phyloP scores from a whole-genome alignment of 495 filamentous ascomycete species.

The Penicillium flavigenum region DNA sequence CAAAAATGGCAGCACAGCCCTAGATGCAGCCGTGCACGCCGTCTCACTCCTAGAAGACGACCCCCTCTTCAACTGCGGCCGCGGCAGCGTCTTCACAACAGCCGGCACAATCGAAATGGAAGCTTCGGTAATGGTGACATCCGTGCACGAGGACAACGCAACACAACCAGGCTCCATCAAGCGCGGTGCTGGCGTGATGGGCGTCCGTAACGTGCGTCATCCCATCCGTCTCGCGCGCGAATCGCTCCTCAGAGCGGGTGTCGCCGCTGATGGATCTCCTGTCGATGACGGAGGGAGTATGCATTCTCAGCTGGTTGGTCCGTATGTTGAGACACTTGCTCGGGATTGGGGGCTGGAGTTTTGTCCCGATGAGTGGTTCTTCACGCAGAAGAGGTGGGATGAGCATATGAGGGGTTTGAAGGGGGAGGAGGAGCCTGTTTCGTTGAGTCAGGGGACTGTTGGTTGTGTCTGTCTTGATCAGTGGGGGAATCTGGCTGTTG shows the following conservation, averaged over 20 bases:
- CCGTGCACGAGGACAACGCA: slow-evolving; percentile 13
- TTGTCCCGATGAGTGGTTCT: slow-evolving; percentile 72
- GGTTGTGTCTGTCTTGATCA: slow-evolving; percentile 78
- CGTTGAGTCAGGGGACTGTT: slow-evolving; percentile 71
- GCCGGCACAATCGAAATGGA: slow-evolving; percentile 84
- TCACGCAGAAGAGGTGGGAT: slow-evolving; percentile 75
- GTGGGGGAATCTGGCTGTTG: slow-evolving; percentile 69
- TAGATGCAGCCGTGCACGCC: slow-evolving; percentile 73
- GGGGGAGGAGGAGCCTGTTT: slow-evolving; percentile 34
- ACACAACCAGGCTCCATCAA: slow-evolving; percentile 56
- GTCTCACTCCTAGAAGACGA: slow-evolving; percentile 77
- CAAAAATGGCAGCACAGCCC: slow-evolving; percentile 49
- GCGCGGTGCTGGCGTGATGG: slow-evolving; percentile 72
- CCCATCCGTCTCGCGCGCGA: slow-evolving; percentile 74
- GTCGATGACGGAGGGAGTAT: slow-evolving; percentile 45
- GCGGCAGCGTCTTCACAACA: slow-evolving; percentile 82
- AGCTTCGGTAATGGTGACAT: slow-evolving; percentile 83
- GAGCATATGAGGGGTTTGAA: slow-evolving; percentile 71
- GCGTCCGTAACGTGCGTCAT: slow-evolving; percentile 70
- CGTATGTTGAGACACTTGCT: slow-evolving; percentile 65
- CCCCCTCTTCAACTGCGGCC: slow-evolving; percentile 80
- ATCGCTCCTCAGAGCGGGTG: slow-evolving; percentile 60
- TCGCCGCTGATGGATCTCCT: slow-evolving; percentile 31
- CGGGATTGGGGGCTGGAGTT: slow-evolving; percentile 65
- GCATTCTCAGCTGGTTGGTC: slow-evolving; percentile 68